Evolutionary conservation across 2,329 filamentous ascomycete species (phyloP).

Genomic region (Xylaria sp.): DNA sequence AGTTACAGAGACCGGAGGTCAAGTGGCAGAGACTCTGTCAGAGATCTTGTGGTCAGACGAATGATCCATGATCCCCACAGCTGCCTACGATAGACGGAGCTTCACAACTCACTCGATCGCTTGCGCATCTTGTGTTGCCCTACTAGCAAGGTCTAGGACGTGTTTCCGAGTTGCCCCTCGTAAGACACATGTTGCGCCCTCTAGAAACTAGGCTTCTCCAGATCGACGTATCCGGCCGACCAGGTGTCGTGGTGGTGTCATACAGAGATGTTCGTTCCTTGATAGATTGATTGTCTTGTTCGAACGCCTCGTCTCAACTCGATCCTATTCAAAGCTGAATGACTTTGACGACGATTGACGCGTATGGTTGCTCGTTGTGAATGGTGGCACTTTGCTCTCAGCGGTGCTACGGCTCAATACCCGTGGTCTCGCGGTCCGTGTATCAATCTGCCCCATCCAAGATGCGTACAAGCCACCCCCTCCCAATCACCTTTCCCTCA

Average conservation of each 20-base stretch:
- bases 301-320: conserved; percentile 32
- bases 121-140: conserved; percentile 34
- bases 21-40: conserved; percentile 37
- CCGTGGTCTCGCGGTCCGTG: conserved; percentile 21
- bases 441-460: conserved; percentile 31
- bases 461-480: conserved; percentile 51
- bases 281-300: conserved; percentile 33
- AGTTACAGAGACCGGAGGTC: conserved; percentile 14
- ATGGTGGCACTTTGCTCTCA: conserved; percentile 24
- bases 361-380: conserved; percentile 10
- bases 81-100: conserved; percentile 33
- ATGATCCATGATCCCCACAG: conserved; percentile 39
- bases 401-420: conserved; percentile 22
- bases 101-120: conserved; percentile 34
- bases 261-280: conserved; percentile 41
- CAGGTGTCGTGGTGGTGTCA: conserved; percentile 47
- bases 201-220: conserved; percentile 47
- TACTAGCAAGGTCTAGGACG: conserved; percentile 39
- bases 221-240: conserved; percentile 49
- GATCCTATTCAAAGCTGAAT: conserved; percentile 33
- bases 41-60: conserved; percentile 39
- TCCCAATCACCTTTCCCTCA: conserved; percentile 40
- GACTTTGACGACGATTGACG: neutral
- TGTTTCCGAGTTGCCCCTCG: conserved; percentile 45
- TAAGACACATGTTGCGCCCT: conserved; percentile 40